Evolutionary conservation across 345 rosid species (phyloP).

Genomic region (Pistacia integerrima): DNA sequence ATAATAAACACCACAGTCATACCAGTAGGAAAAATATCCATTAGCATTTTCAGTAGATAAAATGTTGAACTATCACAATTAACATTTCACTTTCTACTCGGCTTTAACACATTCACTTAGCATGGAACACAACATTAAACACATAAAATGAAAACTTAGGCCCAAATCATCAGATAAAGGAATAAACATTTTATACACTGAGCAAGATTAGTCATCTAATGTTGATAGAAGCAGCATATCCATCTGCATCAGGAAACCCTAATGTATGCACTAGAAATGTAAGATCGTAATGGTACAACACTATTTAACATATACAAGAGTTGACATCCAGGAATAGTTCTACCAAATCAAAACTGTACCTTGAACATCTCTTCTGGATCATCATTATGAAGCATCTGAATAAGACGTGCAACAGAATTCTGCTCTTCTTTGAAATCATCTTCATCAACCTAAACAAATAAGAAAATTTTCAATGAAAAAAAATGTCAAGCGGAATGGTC

Average conservation of each 20-base stretch:
- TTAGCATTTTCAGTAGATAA: not conserved
- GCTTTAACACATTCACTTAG: not conserved
- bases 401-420: slow-evolving; percentile 93
- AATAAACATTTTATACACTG: not conserved
- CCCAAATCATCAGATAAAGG: not conserved
- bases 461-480: slow-evolving; percentile 19
- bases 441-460: slow-evolving; percentile 67
- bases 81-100: not conserved
- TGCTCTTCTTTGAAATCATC: slow-evolving; percentile 98
- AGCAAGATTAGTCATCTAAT: not conserved
- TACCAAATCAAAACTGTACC: slow-evolving; percentile 44
- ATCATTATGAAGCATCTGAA: slow-evolving; percentile 86
- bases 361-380: slow-evolving; percentile 95
- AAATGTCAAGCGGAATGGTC: not conserved
- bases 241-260: not conserved
- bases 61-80: no score
- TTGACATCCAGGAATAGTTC: not conserved
- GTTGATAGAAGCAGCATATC: not conserved
- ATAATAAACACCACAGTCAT: not conserved
- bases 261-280: slow-evolving; percentile 5
- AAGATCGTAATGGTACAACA: slow-evolving; percentile 10
- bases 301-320: not conserved
- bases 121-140: not conserved
- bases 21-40: not conserved
- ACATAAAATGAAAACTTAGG: not conserved